Percentiles rank a stretch among this genome's conserved stretches.
Conservation (phyloP, 2,329 filamentous ascomycete genomes). For the Lecanicillium sp. region DNA sequence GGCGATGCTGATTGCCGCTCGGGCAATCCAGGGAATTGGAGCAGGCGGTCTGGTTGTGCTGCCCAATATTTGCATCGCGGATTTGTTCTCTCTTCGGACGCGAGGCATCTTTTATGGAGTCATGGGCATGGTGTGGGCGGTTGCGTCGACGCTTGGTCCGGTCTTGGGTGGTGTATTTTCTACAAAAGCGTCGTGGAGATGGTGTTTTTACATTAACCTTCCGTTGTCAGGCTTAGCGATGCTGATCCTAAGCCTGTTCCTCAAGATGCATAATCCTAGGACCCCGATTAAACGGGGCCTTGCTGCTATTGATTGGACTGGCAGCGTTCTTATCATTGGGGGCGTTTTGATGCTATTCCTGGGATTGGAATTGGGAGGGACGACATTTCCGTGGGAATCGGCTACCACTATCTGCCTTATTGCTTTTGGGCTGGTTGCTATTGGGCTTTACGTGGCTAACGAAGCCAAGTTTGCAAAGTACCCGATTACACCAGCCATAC, state of each 20-base stretch:
- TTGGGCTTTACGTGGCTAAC: constrained; percentile 59
- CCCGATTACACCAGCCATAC: constrained; percentile 65
- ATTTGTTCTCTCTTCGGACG: constrained; percentile 43
- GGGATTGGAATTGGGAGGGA: constrained; percentile 75
- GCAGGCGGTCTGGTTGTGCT: constrained; percentile 47
- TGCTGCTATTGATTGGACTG: constrained; percentile 52
- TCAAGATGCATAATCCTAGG: constrained; percentile 60
- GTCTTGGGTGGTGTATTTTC: constrained; percentile 61
- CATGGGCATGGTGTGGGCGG: constrained; percentile 49
- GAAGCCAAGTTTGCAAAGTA: constrained; percentile 67
- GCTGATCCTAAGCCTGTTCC: constrained; percentile 47
- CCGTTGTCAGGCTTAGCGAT: constrained; percentile 37
- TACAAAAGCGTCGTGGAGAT: constrained; percentile 53
- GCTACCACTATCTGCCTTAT: constrained; percentile 68
- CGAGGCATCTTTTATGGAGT: constrained; percentile 43
- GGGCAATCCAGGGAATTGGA: constrained; percentile 48
- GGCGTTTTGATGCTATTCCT: constrained; percentile 80
- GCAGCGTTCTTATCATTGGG: constrained; percentile 54
- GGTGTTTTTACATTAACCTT: constrained; percentile 61
- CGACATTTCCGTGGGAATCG: constrained; percentile 65
- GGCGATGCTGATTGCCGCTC: constrained; percentile 42
- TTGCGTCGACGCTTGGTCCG: constrained; percentile 57
- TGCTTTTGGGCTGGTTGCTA: constrained; percentile 58
- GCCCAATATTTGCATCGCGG: constrained; percentile 50
- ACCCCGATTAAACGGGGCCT: constrained; percentile 55